phyloP scores from a whole-genome alignment of 305 asterid species.

The Striga hermonthica region DNA sequence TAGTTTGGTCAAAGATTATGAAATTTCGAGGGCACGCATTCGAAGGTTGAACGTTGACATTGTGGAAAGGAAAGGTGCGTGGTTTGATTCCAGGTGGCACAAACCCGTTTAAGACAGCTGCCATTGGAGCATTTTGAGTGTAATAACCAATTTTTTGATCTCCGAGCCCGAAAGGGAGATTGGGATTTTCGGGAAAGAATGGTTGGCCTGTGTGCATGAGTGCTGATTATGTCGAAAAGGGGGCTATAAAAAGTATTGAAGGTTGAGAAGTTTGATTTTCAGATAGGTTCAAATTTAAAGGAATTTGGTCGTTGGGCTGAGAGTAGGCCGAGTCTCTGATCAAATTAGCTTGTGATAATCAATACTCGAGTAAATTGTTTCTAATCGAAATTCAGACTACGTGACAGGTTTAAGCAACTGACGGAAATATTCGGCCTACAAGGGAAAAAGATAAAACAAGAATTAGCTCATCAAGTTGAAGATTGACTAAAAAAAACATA shows the following conservation, averaged over 20 bases:
- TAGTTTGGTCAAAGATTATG: constrained; percentile 63
- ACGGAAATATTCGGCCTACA: constrained; percentile 92
- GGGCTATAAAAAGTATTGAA: too few relatives aligned
- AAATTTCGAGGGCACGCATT: constrained; percentile 67
- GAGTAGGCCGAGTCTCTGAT: neutral
- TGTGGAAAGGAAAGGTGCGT: constrained; percentile 40
- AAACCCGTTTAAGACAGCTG: constrained; percentile 40
- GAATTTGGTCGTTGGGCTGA: constrained; percentile 9
- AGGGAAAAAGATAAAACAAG: constrained; percentile 27
- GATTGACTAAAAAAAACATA: neutral
- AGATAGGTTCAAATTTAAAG: constrained; percentile 22
- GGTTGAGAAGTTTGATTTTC: constrained; percentile 4
- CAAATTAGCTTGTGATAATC: constrained; percentile 27
- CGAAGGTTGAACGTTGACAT: constrained; percentile 53
- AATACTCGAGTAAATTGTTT: constrained; percentile 29
- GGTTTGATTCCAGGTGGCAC: constrained; percentile 36
- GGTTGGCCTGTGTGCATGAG: constrained; percentile 56
- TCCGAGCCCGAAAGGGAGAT: constrained; percentile 35
- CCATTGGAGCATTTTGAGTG: constrained; percentile 39
- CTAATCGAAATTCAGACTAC: constrained; percentile 53
- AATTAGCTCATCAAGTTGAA: neutral
- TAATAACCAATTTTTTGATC: constrained; percentile 46
- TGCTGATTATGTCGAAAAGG: constrained; percentile 17
- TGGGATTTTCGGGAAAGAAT: constrained; percentile 37
- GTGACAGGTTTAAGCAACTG: constrained; percentile 95